A percentile compares a stretch with the other conserved stretches of the same genome.
Evolutionary conservation across 495 filamentous ascomycete genomes (phyloP).

Genomic region (Baudoinia panamericana): DNA sequence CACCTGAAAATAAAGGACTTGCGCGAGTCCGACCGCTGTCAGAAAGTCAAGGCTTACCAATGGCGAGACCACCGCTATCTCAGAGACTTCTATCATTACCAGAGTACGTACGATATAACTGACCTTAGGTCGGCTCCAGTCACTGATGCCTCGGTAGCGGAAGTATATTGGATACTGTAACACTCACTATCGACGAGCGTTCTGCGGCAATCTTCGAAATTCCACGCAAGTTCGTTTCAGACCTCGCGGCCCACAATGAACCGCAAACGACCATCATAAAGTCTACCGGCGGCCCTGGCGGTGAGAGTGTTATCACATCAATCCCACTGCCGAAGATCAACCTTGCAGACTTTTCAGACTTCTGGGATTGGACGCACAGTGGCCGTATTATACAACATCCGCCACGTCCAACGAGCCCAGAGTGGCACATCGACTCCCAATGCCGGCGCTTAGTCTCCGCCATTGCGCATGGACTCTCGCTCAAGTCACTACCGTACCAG

Average conservation of each 20-base stretch:
- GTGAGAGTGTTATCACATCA: background rate
- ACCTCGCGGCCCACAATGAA: too few species aligned
- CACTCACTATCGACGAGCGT: conserved; percentile 1
- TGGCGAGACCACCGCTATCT: too few species aligned
- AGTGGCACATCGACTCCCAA: background rate
- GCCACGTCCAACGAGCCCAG: background rate
- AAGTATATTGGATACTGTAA: background rate
- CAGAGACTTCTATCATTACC: too few species aligned
- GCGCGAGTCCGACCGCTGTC: too few species aligned
- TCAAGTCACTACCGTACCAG: background rate
- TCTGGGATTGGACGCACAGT: conserved; percentile 2
- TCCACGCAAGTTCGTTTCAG: background rate
- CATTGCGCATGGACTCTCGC: background rate
- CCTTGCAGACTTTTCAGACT: conserved; percentile 3
- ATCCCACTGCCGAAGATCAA: background rate
- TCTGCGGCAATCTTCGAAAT: background rate
- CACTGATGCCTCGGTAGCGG: too few species aligned
- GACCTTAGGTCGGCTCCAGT: background rate
- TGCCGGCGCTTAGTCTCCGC: conserved; percentile 7
- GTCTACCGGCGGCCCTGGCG: background rate
- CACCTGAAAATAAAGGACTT: too few species aligned
- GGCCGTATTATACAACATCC: conserved; percentile 9
- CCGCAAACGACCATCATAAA: background rate
- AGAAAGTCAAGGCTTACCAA: too few species aligned
- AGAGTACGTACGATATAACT: conserved; percentile 2